phyloP scores from a whole-genome alignment of 2,329 filamentous ascomycete genomes.

The Knufia fluminis region DNA sequence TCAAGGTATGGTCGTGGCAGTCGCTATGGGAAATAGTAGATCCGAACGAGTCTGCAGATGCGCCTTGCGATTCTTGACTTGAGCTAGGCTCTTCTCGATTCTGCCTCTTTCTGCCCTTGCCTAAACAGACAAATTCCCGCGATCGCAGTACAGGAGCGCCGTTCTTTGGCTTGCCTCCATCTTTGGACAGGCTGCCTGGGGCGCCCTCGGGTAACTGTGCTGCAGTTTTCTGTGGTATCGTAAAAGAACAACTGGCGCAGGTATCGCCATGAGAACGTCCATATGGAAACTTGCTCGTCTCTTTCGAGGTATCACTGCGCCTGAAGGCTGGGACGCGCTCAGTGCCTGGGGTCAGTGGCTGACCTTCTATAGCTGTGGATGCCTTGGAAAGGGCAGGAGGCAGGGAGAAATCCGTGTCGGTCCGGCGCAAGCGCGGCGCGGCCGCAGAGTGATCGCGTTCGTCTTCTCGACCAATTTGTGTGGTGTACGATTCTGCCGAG shows the following conservation, averaged over 20 bases:
- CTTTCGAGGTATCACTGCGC: slow-evolving; percentile 10
- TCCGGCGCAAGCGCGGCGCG: slow-evolving; percentile 14
- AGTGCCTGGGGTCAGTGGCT: slow-evolving; percentile 27
- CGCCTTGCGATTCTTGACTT: slow-evolving; percentile 25
- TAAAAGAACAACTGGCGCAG: slow-evolving; percentile 50
- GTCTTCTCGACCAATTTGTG: slow-evolving; percentile 10
- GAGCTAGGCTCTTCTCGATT: slow-evolving; percentile 19
- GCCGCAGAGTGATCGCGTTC: slow-evolving; percentile 9
- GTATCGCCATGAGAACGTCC: slow-evolving; percentile 40
- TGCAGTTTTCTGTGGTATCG: slow-evolving; percentile 45
- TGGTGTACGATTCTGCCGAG: slow-evolving; percentile 21
- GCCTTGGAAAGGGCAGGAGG: slow-evolving; percentile 25
- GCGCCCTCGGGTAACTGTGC: slow-evolving; percentile 45
- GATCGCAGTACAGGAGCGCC: slow-evolving; percentile 48
- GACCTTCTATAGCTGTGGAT: slow-evolving; percentile 22
- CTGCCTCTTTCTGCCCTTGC: slow-evolving; percentile 16
- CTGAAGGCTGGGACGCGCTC: slow-evolving; percentile 44
- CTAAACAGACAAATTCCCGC: slow-evolving; percentile 44
- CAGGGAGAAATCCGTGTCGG: slow-evolving; percentile 19
- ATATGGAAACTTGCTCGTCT: slow-evolving; percentile 24
- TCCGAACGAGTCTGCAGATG: slow-evolving; percentile 34
- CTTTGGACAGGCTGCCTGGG: slow-evolving; percentile 41
- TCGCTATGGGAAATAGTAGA: slow-evolving; percentile 20
- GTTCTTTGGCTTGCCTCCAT: slow-evolving; percentile 38
- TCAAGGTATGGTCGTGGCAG: slow-evolving; percentile 48